Base-by-base conservation (phyloP, 306 rosid species). In the Vigna trinervia region DNA sequence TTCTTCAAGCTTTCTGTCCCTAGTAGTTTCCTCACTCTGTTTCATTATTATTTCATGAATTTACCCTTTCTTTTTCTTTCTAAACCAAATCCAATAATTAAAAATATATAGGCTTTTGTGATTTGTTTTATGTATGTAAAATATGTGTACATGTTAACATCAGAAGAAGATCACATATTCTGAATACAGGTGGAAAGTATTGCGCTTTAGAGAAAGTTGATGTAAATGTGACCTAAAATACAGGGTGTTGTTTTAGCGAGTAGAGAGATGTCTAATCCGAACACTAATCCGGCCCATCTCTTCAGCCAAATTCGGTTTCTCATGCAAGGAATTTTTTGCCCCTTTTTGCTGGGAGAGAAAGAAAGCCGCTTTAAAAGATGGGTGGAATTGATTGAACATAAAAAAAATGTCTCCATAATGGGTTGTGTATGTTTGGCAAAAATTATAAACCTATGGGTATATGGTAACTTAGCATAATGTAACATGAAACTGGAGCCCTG, bases 371-470 rank as follows among this genome's bases (percentile, higher is more conserved):
- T 67, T 38, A 28, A 43, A 5, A 2, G 53, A 72, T 78, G 56
- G 67, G 8, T 60, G 47, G 86, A 83, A 68, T 67, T 83, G 78
- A 79, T 83, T 7, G 63, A 43, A 69, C 77, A 61, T 61, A 52
- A 80, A 77, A 80, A 80, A 75, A 70, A 4, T 70, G 84, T 80
- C 76, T 28, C 68, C 73, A 8, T 48, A 70, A 79, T 69, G 77
- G 68, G 36, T 52, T 39, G 22, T n/a, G 12, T 50, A 48, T 13
- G 70, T 41, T 7, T 6, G 3, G 20, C 6, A 66, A 14, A 30
- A 50, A 34, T 65, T 20, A 78, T 45, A 26, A 47, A 47, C 43
- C 22, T 23, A 71, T 50, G 58, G 72, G 47, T 39, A 32, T 73
- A 45, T 48, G 38, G 69, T 43, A 76, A 70, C 64, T 64, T 78